These are phyloP conservation scores for Xylariaceae sp. DNA, from an alignment of 2,329 filamentous ascomycete species.

Conservation along the genomic window DNA sequence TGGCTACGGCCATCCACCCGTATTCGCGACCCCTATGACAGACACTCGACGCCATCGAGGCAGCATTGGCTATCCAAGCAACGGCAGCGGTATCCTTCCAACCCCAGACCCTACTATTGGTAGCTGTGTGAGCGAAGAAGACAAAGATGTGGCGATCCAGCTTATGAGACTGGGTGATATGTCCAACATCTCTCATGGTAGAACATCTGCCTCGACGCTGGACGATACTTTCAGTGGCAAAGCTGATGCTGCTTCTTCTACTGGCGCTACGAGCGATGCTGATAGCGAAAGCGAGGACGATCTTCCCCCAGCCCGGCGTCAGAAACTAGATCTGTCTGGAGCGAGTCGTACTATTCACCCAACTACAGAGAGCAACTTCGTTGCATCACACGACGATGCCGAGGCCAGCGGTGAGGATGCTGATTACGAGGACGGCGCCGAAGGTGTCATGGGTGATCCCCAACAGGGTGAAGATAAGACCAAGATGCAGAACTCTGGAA, in stretches of 20 bases:
- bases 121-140: conserved; percentile 94
- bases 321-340: conserved; percentile 46
- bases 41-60: conserved; percentile 64
- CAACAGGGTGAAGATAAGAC: conserved; percentile 39
- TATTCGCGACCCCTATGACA: conserved; percentile 59
- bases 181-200: conserved; percentile 87
- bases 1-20: conserved; percentile 47
- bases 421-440: conserved; percentile 43
- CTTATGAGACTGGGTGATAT: conserved; percentile 93
- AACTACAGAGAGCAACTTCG: conserved; percentile 50
- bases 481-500: conserved; percentile 40
- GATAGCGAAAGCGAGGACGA: conserved; percentile 66
- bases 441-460: conserved; percentile 32
- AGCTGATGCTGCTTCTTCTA: conserved; percentile 80
- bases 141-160: conserved; percentile 89
- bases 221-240: conserved; percentile 91
- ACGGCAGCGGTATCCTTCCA: conserved; percentile 64
- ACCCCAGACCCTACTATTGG: conserved; percentile 97
- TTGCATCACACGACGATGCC: conserved; percentile 34
- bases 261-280: conserved; percentile 75
- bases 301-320: conserved; percentile 53
- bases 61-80: conserved; percentile 50
- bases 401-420: conserved; percentile 57
- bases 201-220: conserved; percentile 86
- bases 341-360: conserved; percentile 43